Base-by-base conservation (phyloP, 1,139 yeast species). In the Candida anutae region DNA sequence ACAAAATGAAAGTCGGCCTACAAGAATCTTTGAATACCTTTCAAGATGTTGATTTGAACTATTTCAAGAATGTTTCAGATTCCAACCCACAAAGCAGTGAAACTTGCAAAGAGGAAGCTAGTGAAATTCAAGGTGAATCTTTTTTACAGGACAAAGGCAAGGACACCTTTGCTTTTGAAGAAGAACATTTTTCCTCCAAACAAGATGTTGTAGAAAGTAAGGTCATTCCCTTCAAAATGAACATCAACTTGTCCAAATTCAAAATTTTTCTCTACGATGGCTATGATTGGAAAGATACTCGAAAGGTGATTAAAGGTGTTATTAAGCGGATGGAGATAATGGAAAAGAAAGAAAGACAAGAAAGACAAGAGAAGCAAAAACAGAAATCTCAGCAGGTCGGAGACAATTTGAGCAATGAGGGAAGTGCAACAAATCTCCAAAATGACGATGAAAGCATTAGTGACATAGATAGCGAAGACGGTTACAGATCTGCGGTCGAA, bases 231-330 rank as follows among this genome's bases (percentile, higher is more conserved):
- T 35, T 58, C 3, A 49, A 46, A 24, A 22, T 62, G 15, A 55
- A 53, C 28, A 36, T 63, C 5, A 60, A 58, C 31, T 43, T 69
- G 6, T 47, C 62, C 5, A 63, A 61, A 25, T 50, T 66, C 0
- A 53, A 53, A 4, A 55, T 90, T 34, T 75, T 70, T 33, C 54
- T 90, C 22, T 77, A 73, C 48, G 98, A 90, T 56, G 99, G 99
- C 0, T 90, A 78, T 46, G 98, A 90, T 48, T 87, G 97, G 95
- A 71, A 71, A 32, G 74, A 74, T 27, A 85, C 97, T 0, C 64
- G 94, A 35, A 66, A 63, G 23, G 65, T 75, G 0, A 78, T 90
- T 16, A 60, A 67, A 14, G 69, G 66, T 5, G 83, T 84, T 0
- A 78, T 88, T 0, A 67, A 66, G 31, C 55, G 69, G 20, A 73